Evolutionary conservation across 139 green algal species (phyloP).

Genomic region (Tetraselmis striata): DNA sequence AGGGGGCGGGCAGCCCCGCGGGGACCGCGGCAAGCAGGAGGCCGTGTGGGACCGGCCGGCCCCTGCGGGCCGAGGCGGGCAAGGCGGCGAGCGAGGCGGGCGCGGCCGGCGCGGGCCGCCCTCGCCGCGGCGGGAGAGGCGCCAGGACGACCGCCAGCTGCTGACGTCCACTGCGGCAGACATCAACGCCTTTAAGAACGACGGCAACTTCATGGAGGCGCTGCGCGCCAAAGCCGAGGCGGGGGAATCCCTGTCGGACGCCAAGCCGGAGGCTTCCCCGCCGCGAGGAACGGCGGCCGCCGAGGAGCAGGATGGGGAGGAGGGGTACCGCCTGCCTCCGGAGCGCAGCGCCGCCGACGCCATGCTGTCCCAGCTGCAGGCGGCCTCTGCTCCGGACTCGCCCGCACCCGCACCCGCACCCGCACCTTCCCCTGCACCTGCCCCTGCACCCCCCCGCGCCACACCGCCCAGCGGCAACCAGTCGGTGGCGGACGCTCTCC

Average conservation of each 20-base stretch:
- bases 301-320: conserved; percentile 2
- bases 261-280: not conserved
- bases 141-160: not conserved
- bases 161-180: conserved; percentile 22
- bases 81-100: not conserved
- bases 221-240: conserved; percentile 24
- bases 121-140: not conserved
- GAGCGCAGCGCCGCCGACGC: conserved; percentile 5
- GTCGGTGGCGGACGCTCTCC: conserved; percentile 49
- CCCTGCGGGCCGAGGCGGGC: not conserved
- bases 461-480: conserved; percentile 35
- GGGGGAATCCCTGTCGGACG: not conserved
- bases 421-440: no score
- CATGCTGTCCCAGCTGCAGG: not conserved
- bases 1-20: conserved; percentile 4
- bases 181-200: conserved; percentile 60
- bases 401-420: not conserved
- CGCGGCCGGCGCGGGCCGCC: not conserved
- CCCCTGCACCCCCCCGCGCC: no score
- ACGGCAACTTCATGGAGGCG: conserved; percentile 72
- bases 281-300: not conserved
- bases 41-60: not conserved
- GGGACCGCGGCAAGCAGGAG: conserved; percentile 8
- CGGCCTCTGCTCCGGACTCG: not conserved
- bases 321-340: not conserved